These are phyloP conservation scores for Leccinum variicolor DNA, from an alignment of 768 basidiomycete genomes.

Conservation along the genomic window DNA sequence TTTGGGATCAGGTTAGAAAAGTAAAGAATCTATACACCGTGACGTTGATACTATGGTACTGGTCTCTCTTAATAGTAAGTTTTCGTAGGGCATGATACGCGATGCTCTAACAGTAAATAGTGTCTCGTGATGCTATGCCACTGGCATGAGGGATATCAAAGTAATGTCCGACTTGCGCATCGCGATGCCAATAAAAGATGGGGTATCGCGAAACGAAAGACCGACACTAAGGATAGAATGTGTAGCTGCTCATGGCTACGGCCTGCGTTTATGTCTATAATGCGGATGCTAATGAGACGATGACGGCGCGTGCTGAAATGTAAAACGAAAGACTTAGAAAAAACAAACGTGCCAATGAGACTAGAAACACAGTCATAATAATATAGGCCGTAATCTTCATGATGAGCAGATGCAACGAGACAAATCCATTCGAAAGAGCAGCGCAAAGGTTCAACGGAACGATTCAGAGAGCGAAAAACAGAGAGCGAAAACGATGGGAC, in stretches of 20 bases:
- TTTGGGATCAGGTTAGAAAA: no score
- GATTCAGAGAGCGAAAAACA: constrained; percentile 31
- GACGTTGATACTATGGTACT: no score
- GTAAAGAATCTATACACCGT: no score
- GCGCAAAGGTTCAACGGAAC: constrained; percentile 54
- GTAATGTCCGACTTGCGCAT: constrained; percentile 46
- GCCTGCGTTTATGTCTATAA: constrained; percentile 42
- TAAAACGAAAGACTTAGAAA: constrained; percentile 5
- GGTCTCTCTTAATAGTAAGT: no score
- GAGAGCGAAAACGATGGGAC: constrained; percentile 19
- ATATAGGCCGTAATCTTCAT: constrained; percentile 42
- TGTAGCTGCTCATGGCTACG: constrained; percentile 44
- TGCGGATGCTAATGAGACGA: constrained; percentile 28
- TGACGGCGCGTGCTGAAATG: constrained; percentile 21
- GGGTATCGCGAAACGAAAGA: constrained; percentile 55
- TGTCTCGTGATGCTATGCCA: constrained; percentile 59
- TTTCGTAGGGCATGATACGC: constrained; percentile 39
- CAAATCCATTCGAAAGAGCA: constrained; percentile 60
- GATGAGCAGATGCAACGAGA: constrained; percentile 54
- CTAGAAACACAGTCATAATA: constrained; percentile 40
- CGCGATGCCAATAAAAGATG: constrained; percentile 42
- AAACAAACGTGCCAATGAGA: constrained; percentile 30
- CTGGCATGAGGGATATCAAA: constrained; percentile 34
- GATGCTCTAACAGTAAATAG: constrained; percentile 63
- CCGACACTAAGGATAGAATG: constrained; percentile 38